Conservation (phyloP, 2,329 filamentous ascomycete genomes). For the Sclerotinia nivalis region DNA sequence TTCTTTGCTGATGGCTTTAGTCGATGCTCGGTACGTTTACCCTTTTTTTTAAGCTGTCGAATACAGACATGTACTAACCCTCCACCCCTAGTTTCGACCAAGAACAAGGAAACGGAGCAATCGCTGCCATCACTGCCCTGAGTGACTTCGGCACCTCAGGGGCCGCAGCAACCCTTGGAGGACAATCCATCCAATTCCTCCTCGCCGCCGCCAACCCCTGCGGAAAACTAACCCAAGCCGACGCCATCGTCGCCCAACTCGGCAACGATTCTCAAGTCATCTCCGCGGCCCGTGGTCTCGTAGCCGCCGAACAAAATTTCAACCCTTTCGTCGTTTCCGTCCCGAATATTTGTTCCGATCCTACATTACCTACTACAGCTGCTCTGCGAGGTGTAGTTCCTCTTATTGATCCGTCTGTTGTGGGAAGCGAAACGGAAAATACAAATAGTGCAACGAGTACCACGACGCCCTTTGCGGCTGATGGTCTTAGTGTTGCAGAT, state of each 20-base stretch:
- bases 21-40: constrained; percentile 39
- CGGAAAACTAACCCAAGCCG: constrained; percentile 63
- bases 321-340: constrained; percentile 63
- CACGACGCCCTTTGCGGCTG: constrained; percentile 56
- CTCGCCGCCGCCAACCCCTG: constrained; percentile 67
- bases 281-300: constrained; percentile 61
- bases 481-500: constrained; percentile 65
- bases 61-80: background rate
- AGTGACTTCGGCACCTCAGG: constrained; percentile 57
- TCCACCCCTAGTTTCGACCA: constrained; percentile 55
- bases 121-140: constrained; percentile 55
- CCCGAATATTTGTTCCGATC: constrained; percentile 64
- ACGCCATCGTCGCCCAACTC: constrained; percentile 62
- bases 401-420: constrained; percentile 64
- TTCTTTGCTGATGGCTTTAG: constrained; percentile 33
- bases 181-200: constrained; percentile 60
- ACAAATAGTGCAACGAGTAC: constrained; percentile 57
- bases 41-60: background rate
- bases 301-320: constrained; percentile 72
- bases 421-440: constrained; percentile 58
- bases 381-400: constrained; percentile 67
- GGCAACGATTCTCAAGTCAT: constrained; percentile 61
- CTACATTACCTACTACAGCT: constrained; percentile 59
- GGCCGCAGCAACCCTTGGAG: constrained; percentile 63
- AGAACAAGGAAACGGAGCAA: constrained; percentile 53